Evolutionary conservation across 805 yeast species (phyloP).

Genomic region (Suhomyces sp.): DNA sequence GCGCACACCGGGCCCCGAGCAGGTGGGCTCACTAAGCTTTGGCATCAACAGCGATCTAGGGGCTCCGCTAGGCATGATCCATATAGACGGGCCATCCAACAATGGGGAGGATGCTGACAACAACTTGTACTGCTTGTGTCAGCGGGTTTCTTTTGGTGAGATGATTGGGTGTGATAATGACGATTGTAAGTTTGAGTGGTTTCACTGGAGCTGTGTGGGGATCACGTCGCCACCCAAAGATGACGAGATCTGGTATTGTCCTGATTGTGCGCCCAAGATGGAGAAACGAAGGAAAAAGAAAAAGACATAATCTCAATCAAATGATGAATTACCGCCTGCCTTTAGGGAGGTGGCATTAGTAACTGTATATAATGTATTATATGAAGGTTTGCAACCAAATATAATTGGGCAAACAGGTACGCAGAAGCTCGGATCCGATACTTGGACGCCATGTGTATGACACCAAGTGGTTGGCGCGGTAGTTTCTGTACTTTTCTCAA

Average conservation of each 20-base stretch:
- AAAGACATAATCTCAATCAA: too few species aligned
- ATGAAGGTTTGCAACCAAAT: background rate
- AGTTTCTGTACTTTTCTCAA: too few species aligned
- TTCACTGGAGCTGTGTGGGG: slow-evolving; percentile 94
- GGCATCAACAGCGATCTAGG: slow-evolving; percentile 6
- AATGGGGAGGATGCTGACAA: slow-evolving; percentile 43
- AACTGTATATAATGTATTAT: background rate
- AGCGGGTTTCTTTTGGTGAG: slow-evolving; percentile 89
- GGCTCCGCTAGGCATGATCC: slow-evolving; percentile 7
- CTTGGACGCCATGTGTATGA: too few species aligned
- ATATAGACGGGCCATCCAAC: slow-evolving; percentile 25
- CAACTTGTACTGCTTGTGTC: slow-evolving; percentile 78
- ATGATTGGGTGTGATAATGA: slow-evolving; percentile 97
- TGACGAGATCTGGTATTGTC: slow-evolving; percentile 82
- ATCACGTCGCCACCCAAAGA: slow-evolving; percentile 85
- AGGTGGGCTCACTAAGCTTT: slow-evolving; percentile 3
- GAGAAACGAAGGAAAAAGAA: slow-evolving; percentile 43
- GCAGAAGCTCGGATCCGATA: too few species aligned
- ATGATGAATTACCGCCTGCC: too few species aligned
- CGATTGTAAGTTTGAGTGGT: slow-evolving; percentile 89
- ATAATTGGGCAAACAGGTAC: too few species aligned
- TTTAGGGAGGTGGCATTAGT: too few species aligned
- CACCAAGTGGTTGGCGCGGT: too few species aligned
- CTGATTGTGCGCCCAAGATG: slow-evolving; percentile 63
- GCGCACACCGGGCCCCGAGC: slow-evolving; percentile 3